Evolutionary conservation across 179 eudicot genomes (phyloP).

Genomic region (Dionaea muscipula): DNA sequence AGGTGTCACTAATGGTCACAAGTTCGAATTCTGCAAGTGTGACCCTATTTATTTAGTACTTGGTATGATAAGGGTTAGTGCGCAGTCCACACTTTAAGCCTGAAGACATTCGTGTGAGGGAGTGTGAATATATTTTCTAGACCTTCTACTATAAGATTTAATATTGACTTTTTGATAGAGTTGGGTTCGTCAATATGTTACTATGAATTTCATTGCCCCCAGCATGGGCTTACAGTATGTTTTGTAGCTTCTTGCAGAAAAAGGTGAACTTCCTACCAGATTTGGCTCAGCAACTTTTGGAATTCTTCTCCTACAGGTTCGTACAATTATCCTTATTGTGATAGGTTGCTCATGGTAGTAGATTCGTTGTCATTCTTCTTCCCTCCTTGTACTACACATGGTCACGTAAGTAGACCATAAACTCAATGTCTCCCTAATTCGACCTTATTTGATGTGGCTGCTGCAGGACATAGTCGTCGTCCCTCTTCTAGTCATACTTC

Average conservation of each 20-base stretch:
- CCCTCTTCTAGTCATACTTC: conserved; percentile 93
- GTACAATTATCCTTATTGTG: conserved; percentile 3
- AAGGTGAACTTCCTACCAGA: conserved; percentile 91
- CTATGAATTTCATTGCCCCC: not conserved
- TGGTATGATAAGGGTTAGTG: too few species aligned
- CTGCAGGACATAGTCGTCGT: conserved; percentile 98
- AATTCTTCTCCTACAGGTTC: conserved; percentile 88
- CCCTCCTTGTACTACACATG: not conserved
- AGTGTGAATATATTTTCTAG: too few species aligned
- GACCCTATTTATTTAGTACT: too few species aligned
- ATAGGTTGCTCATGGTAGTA: not conserved
- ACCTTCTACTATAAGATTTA: too few species aligned
- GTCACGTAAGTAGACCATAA: not conserved
- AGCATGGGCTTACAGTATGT: conserved; percentile 16
- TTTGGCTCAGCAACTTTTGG: conserved; percentile 97
- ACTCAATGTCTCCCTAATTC: not conserved
- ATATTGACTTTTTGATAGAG: too few species aligned
- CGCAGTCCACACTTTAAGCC: too few species aligned
- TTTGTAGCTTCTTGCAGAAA: conserved; percentile 93
- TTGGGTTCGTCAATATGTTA: too few species aligned
- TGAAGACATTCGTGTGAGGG: too few species aligned
- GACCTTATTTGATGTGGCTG: conserved; percentile 1
- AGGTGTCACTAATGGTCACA: too few species aligned
- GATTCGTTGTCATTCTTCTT: not conserved
- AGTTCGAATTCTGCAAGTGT: too few species aligned